Base-by-base conservation (phyloP, 2,329 filamentous ascomycete species). In the Plectosphaerella sp. region DNA sequence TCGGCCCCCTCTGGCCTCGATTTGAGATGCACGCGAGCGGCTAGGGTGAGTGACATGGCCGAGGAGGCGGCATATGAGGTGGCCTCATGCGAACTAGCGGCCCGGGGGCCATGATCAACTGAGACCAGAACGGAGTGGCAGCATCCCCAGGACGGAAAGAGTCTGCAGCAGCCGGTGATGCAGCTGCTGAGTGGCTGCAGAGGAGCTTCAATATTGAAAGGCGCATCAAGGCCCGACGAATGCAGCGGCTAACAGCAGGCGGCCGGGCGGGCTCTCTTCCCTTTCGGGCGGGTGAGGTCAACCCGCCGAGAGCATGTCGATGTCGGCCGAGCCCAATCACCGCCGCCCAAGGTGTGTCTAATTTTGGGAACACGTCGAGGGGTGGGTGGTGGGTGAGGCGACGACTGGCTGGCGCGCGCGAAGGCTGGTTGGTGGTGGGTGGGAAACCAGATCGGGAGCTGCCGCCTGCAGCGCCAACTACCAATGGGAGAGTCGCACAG, bases 321-420 rank as follows among this genome's bases (percentile, higher is more conserved):
- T 16, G 41, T 6, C 10, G 41, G n/a, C n/a, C 16, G 18, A 43
- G 45, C 16, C 71, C 70, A 73, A 74, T 74, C 54, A 67, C 41
- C 35, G 6, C 15, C 4, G 45, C 25, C 39, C 58, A 51, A 49
- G 43, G 53, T 33, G 48, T 41, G 62, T 64, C 63, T 72, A 72
- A 68, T 68, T 68, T 70, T 61, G 65, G 48, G 59, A 56, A 62
- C 59, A 62, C 57, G 56, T 48, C 51, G 49, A 52, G 56, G 55
- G 56, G 58, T 59, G 57, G 52, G 47, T 10, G 36, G 37, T 53
- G 25, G 48, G 49, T 47, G 54, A 57, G 53, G 55, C 10, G 41
- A 43, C 60, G 56, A 64, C 58, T 66, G 66, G 65, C 64, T 72
- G 66, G 67, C 68, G 70, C 69, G 70, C 69, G 70, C 68, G 66